These are phyloP conservation scores for Thermomucor indicae-seudaticae DNA, from an alignment of 371 early-diverging fungal species.

Conservation along the genomic window DNA sequence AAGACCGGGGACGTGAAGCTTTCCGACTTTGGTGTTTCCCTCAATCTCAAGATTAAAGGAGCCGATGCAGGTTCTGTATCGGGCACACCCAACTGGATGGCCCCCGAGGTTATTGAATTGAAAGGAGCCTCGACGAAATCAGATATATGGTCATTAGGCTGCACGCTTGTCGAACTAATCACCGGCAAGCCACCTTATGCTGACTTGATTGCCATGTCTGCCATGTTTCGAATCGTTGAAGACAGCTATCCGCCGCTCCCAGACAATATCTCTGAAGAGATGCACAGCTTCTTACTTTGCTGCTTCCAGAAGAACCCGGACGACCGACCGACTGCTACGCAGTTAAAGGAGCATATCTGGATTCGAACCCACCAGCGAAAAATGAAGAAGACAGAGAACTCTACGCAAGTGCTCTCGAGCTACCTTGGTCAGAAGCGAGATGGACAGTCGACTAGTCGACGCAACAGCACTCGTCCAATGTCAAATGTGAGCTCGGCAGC, in stretches of 20 bases:
- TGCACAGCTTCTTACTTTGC: slow-evolving; percentile 65
- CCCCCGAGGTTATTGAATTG: slow-evolving; percentile 90
- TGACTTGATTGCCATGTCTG: slow-evolving; percentile 78
- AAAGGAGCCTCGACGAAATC: slow-evolving; percentile 78
- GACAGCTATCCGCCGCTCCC: slow-evolving; percentile 89
- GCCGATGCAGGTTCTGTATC: slow-evolving; percentile 66
- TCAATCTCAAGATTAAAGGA: slow-evolving; percentile 68
- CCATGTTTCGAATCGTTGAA: slow-evolving; percentile 89
- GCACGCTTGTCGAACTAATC: slow-evolving; percentile 82
- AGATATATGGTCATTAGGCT: slow-evolving; percentile 92
- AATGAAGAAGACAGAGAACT: neutral
- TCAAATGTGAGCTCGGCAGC: too few relatives aligned
- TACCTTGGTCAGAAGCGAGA: too few relatives aligned
- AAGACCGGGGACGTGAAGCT: slow-evolving; percentile 92
- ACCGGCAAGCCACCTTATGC: slow-evolving; percentile 88
- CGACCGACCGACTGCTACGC: slow-evolving; percentile 64
- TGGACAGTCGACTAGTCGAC: too few relatives aligned
- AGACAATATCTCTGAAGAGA: slow-evolving; percentile 69
- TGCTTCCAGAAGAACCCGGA: slow-evolving; percentile 83
- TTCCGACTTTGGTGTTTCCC: slow-evolving; percentile 94
- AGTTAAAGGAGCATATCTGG: slow-evolving; percentile 72
- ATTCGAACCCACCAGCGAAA: slow-evolving; percentile 40
- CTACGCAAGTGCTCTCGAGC: too few relatives aligned
- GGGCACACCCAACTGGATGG: slow-evolving; percentile 98
- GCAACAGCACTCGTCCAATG: too few relatives aligned